These are phyloP conservation scores for Echites panduratus DNA, from an alignment of 257 asterid species.

Conservation along the genomic window DNA sequence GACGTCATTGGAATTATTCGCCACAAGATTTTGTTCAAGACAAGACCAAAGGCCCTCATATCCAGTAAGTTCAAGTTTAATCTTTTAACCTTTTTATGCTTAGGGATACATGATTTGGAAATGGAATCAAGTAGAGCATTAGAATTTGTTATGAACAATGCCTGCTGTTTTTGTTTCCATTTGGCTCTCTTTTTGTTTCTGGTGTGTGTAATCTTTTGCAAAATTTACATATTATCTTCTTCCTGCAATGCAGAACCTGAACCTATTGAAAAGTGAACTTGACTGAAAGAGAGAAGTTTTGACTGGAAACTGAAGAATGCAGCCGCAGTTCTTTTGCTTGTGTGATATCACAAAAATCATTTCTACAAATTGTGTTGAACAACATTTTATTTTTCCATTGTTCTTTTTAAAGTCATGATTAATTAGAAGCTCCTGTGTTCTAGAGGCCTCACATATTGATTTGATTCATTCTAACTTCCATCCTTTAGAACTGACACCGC, in stretches of 20 bases:
- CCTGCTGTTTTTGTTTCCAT: neutral
- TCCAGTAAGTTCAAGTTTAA: slow-evolving; percentile 42
- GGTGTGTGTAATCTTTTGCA: neutral
- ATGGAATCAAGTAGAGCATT: neutral
- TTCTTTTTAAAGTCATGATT: neutral
- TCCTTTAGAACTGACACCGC: no score
- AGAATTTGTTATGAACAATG: neutral
- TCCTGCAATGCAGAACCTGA: slow-evolving; percentile 38
- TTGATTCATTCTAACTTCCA: no score
- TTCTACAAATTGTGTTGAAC: neutral
- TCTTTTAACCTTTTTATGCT: neutral
- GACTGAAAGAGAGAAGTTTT: slow-evolving; percentile 1
- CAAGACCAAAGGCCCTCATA: slow-evolving; percentile 91
- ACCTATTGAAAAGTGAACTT: slow-evolving; percentile 15
- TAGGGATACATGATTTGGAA: neutral
- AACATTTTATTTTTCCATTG: neutral
- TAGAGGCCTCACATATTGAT: neutral
- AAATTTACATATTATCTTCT: neutral
- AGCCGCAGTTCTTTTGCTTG: no score
- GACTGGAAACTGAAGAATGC: neutral
- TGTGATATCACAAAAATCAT: neutral
- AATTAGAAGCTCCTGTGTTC: neutral
- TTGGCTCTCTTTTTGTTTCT: neutral
- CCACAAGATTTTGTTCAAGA: slow-evolving; percentile 70
- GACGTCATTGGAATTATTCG: slow-evolving; percentile 76